phyloP scores from a whole-genome alignment of 2,329 filamentous ascomycete species.

The Rhinocladiella mackenziei region DNA sequence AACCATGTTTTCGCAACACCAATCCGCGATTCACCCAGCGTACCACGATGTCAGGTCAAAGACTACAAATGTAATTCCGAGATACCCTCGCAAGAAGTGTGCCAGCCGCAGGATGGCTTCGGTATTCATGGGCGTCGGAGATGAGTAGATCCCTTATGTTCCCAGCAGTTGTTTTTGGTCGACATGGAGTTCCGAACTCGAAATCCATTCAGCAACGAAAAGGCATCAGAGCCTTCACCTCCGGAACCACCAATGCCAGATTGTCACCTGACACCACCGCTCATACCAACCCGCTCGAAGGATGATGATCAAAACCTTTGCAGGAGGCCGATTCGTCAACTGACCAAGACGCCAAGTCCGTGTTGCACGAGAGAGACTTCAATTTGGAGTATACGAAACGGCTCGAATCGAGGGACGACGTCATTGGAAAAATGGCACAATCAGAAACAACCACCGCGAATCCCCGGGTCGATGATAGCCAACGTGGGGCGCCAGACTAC shows the following conservation, averaged over 20 bases:
- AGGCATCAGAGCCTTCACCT: conserved; percentile 1
- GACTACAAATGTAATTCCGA: conserved; percentile 12
- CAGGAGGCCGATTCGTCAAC: conserved; percentile 9
- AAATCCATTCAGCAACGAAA: conserved; percentile 19
- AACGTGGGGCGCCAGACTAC: no score
- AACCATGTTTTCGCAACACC: conserved; percentile 23
- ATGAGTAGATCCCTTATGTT: conserved; percentile 6
- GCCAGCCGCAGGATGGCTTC: conserved; percentile 2
- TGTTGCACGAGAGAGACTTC: conserved; percentile 16
- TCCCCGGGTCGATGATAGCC: no score
- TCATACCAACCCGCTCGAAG: not conserved
- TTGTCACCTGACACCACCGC: not conserved
- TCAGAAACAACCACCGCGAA: conserved; percentile 14
- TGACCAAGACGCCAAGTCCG: conserved; percentile 11
- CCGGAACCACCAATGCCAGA: conserved; percentile 8
- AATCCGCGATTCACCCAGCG: conserved; percentile 11
- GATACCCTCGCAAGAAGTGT: conserved; percentile 20
- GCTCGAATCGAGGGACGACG: conserved; percentile 16
- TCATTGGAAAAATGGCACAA: conserved; percentile 9
- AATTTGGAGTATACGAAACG: conserved; percentile 12
- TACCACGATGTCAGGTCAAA: conserved; percentile 16
- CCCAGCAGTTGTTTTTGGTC: conserved; percentile 25
- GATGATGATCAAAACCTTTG: conserved; percentile 6
- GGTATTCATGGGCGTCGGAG: not conserved
- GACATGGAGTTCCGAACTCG: conserved; percentile 25